Percentiles rank a stretch among this genome's conserved stretches.
phyloP scores from a whole-genome alignment of 176 grass and related monocot species.

The Carex myosuroides region DNA sequence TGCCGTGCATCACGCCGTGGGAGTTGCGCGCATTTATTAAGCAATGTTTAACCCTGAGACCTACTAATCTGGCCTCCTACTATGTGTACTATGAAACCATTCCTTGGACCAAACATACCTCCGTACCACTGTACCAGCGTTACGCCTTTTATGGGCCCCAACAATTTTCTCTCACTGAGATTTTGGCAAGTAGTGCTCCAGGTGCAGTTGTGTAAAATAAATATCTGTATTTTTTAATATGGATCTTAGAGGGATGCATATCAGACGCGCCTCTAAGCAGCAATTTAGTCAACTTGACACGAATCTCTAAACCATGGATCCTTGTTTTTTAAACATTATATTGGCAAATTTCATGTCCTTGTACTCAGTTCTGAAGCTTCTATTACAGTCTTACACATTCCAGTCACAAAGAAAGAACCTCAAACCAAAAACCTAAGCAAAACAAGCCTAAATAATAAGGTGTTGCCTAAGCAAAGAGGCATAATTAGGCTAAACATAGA shows the following conservation, averaged over 20 bases:
- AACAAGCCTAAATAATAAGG: slow-evolving; percentile 34
- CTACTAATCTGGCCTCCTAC: neutral
- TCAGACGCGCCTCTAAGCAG: neutral
- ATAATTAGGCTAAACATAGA: neutral
- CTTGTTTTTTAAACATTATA: slow-evolving; percentile 1
- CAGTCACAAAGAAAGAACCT: neutral
- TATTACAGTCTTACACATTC: slow-evolving; percentile 12
- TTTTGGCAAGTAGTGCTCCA: neutral
- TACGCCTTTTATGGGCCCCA: neutral
- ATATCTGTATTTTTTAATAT: neutral
- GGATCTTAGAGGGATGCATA: slow-evolving; percentile 4
- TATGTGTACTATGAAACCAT: neutral
- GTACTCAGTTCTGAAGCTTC: neutral
- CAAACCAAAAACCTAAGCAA: slow-evolving; percentile 8
- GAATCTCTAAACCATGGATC: slow-evolving; percentile 2
- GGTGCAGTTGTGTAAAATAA: neutral
- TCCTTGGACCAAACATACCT: neutral
- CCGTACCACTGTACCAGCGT: neutral
- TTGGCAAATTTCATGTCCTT: neutral
- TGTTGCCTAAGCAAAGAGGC: slow-evolving; percentile 32
- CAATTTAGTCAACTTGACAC: slow-evolving; percentile 23
- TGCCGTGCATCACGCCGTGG: slow-evolving; percentile 5
- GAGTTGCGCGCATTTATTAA: slow-evolving; percentile 1
- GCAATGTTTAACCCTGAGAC: slow-evolving; percentile 19
- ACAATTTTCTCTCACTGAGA: neutral